phyloP scores from a whole-genome alignment of 208 protist genomes.

The Endotrypanum monterogeii region DNA sequence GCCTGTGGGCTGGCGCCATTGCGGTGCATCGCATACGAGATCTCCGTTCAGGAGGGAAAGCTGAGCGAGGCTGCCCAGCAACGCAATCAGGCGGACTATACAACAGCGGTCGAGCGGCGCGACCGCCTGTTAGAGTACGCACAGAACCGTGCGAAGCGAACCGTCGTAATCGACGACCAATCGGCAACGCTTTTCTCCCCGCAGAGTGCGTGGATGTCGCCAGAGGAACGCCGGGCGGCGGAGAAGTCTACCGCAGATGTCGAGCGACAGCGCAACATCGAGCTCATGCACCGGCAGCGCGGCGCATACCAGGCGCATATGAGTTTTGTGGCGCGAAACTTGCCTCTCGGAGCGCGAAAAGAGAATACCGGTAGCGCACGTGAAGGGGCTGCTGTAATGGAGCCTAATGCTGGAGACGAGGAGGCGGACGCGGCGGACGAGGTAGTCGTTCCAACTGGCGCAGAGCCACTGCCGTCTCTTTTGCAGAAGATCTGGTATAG shows the following conservation, averaged over 20 bases:
- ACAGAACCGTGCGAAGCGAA: slow-evolving; percentile 71
- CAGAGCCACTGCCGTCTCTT: slow-evolving; percentile 63
- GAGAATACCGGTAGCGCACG: slow-evolving; percentile 19
- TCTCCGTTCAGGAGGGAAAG: slow-evolving; percentile 77
- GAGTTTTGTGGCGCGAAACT: slow-evolving; percentile 81
- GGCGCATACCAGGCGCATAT: slow-evolving; percentile 79
- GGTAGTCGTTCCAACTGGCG: slow-evolving; percentile 32
- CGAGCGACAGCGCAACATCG: slow-evolving; percentile 55
- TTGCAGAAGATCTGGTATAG: slow-evolving; percentile 88
- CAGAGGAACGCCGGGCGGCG: slow-evolving; percentile 50
- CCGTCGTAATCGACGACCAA: slow-evolving; percentile 89
- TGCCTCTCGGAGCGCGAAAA: slow-evolving; percentile 50
- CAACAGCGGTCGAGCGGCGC: slow-evolving; percentile 62
- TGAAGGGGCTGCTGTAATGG: background rate
- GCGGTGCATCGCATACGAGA: slow-evolving; percentile 79
- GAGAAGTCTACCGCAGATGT: slow-evolving; percentile 51
- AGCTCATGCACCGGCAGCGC: slow-evolving; percentile 58
- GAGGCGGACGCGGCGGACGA: slow-evolving; percentile 12
- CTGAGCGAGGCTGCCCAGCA: slow-evolving; percentile 69
- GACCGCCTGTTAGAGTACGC: slow-evolving; percentile 81
- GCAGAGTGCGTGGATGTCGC: slow-evolving; percentile 80
- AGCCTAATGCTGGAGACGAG: slow-evolving; percentile 5
- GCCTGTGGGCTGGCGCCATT: slow-evolving; percentile 74
- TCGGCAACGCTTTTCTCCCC: slow-evolving; percentile 67
- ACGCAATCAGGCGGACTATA: slow-evolving; percentile 64